Evolutionary conservation across 257 asterid genomes (phyloP).

Genomic region (Solanum acaule): DNA sequence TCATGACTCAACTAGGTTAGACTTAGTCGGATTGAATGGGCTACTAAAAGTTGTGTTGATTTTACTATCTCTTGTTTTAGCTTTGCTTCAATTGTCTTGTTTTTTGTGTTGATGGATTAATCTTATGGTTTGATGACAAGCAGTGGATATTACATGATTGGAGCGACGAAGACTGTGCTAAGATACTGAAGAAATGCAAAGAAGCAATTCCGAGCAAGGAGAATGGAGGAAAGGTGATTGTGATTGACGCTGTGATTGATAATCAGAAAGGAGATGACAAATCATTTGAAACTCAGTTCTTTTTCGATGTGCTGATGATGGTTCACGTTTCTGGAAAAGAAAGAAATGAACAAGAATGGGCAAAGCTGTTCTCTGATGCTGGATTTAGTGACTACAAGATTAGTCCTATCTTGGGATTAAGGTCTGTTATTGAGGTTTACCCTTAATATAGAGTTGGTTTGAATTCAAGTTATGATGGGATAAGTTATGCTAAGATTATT

Average conservation of each 20-base stretch:
- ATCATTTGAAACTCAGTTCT: background rate
- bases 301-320: conserved; percentile 1
- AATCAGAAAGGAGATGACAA: background rate
- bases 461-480: too few relatives aligned
- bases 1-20: too few relatives aligned
- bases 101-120: background rate
- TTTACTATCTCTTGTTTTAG: background rate
- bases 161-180: background rate
- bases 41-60: background rate
- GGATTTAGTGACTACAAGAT: conserved; percentile 5
- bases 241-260: background rate
- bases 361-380: background rate
- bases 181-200: conserved; percentile 12
- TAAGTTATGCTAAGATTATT: too few relatives aligned
- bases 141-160: conserved; percentile 1
- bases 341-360: background rate
- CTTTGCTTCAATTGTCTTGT: background rate
- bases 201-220: conserved; percentile 8
- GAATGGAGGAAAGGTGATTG: conserved; percentile 10
- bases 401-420: background rate
- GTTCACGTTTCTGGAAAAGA: background rate
- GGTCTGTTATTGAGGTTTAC: conserved; percentile 4
- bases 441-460: background rate
- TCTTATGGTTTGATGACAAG: background rate
- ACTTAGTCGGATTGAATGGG: background rate